These are phyloP conservation scores for Scytalidium lignicola DNA, from an alignment of 2,329 filamentous ascomycete species.

Conservation along the genomic window DNA sequence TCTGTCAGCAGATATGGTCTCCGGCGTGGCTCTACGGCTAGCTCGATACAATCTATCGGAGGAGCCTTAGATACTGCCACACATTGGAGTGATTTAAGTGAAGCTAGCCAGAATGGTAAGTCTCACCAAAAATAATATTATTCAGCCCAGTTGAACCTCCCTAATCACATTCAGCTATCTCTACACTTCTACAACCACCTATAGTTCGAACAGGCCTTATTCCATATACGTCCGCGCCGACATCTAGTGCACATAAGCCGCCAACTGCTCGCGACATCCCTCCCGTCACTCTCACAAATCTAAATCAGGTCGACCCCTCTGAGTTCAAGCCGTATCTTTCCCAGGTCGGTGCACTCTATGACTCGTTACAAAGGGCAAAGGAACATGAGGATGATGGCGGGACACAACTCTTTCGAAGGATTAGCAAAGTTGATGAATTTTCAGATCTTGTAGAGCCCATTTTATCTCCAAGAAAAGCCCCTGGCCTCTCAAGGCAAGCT, in stretches of 20 bases:
- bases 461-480: slow-evolving; percentile 13
- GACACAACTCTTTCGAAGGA: slow-evolving; percentile 25
- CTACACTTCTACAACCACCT: slow-evolving; percentile 84
- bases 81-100: slow-evolving; percentile 52
- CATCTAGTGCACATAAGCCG: slow-evolving; percentile 69
- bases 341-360: slow-evolving; percentile 82
- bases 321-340: slow-evolving; percentile 81
- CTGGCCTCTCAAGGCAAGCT: slow-evolving; percentile 28
- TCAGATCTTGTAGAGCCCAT: slow-evolving; percentile 32
- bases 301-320: slow-evolving; percentile 71
- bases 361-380: slow-evolving; percentile 80
- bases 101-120: slow-evolving; percentile 79
- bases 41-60: slow-evolving; percentile 82
- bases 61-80: slow-evolving; percentile 72
- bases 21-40: slow-evolving; percentile 76
- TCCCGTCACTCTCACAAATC: slow-evolving; percentile 84
- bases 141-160: neutral
- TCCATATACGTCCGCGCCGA: slow-evolving; percentile 67
- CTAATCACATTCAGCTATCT: slow-evolving; percentile 61
- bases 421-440: slow-evolving; percentile 32
- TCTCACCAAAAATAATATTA: slow-evolving; percentile 4
- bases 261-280: slow-evolving; percentile 88
- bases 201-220: slow-evolving; percentile 84
- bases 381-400: slow-evolving; percentile 64
- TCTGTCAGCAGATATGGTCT: slow-evolving; percentile 37